Conservation (phyloP, 441 rosid species). For the Melastoma candidum region DNA sequence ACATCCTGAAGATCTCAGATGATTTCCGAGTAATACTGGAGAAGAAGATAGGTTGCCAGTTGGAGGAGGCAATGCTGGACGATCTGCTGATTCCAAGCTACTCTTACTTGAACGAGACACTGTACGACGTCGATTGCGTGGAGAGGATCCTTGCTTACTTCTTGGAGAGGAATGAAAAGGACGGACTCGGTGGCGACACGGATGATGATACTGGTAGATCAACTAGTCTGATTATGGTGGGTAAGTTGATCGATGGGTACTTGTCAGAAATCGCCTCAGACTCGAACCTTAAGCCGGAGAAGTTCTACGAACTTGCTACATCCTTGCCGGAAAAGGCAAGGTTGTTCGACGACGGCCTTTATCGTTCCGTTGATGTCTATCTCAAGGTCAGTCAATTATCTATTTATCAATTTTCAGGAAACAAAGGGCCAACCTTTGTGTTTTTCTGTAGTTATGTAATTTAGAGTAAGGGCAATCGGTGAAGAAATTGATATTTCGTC, state of each 20-base stretch:
- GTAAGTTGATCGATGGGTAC: conserved; percentile 59
- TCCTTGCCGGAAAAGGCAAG: conserved; percentile 60
- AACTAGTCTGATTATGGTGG: conserved; percentile 58
- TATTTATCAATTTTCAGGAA: neutral
- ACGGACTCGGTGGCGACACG: conserved; percentile 18
- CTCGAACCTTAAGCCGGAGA: conserved; percentile 51
- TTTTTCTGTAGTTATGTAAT: no score
- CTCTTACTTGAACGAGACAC: conserved; percentile 58
- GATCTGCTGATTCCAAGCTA: conserved; percentile 66
- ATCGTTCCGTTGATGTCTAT: conserved; percentile 63
- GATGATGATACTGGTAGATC: conserved; percentile 23
- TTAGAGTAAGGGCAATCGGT: no score
- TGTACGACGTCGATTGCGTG: conserved; percentile 60
- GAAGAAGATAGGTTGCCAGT: conserved; percentile 54
- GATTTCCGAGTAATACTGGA: conserved; percentile 37
- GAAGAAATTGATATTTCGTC: neutral
- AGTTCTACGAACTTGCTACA: conserved; percentile 41
- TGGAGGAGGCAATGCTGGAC: conserved; percentile 53
- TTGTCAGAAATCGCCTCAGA: conserved; percentile 68
- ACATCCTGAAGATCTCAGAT: conserved; percentile 49
- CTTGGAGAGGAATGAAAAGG: conserved; percentile 35
- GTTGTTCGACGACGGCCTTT: conserved; percentile 59
- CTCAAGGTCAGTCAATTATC: conserved; percentile 35
- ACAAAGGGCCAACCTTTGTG: no score
- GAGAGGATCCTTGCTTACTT: conserved; percentile 50